phyloP scores from a whole-genome alignment of 2,329 filamentous ascomycete species.

The Coleophoma cylindrospora region DNA sequence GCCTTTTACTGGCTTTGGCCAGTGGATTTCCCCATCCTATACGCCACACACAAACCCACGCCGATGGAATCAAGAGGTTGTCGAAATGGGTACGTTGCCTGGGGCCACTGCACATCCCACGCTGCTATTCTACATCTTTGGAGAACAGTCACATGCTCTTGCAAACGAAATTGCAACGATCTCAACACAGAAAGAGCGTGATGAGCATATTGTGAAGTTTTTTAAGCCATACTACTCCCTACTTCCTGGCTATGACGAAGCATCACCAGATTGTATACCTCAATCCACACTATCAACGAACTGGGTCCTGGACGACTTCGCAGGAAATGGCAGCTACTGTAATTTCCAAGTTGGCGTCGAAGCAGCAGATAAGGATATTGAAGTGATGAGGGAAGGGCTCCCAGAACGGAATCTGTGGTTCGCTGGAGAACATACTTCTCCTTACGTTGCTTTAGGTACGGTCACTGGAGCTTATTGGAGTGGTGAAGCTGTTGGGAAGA shows the following conservation, averaged over 20 bases:
- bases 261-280: constrained; percentile 44
- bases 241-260: constrained; percentile 49
- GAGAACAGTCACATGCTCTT: constrained; percentile 33
- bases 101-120: constrained; percentile 52
- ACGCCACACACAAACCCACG: constrained; percentile 40
- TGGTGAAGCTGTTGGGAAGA: constrained; percentile 70
- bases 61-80: constrained; percentile 55
- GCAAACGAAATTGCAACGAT: constrained; percentile 12
- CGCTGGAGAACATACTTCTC: constrained; percentile 74
- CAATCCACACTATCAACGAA: constrained; percentile 51
- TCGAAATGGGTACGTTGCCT: constrained; percentile 53
- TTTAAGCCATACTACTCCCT: constrained; percentile 61
- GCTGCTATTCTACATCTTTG: constrained; percentile 60
- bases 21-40: constrained; percentile 57
- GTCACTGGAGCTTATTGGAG: constrained; percentile 91
- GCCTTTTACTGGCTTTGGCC: constrained; percentile 42
- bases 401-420: constrained; percentile 45
- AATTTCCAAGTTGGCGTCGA: constrained; percentile 62
- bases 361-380: constrained; percentile 54
- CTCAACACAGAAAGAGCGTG: constrained; percentile 13
- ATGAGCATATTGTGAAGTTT: constrained; percentile 34
- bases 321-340: constrained; percentile 62
- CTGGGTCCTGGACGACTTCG: constrained; percentile 62
- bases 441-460: constrained; percentile 84
- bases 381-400: constrained; percentile 42